Percentiles rank a stretch among this genome's conserved stretches.
Conservation (phyloP, 2,329 filamentous ascomycete species). For the Raffaelea ambrosiae region DNA sequence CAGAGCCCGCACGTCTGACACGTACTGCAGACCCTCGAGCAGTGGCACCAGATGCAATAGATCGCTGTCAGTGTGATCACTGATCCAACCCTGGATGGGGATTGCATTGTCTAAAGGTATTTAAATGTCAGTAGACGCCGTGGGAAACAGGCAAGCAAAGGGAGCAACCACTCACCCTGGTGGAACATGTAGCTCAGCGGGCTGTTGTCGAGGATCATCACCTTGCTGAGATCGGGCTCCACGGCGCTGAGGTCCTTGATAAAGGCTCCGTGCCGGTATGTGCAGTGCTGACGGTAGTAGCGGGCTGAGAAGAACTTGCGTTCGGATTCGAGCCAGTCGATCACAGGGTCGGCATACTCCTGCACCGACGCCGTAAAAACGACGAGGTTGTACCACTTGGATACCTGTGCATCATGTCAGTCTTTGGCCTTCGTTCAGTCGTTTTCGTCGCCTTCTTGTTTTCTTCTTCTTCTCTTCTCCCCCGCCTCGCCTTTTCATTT, state of each 20-base stretch:
- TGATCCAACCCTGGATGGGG: conserved; percentile 98
- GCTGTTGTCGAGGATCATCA: conserved; percentile 98
- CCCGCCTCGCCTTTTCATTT: neutral
- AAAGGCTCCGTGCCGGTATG: conserved; percentile 87
- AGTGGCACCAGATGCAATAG: conserved; percentile 86
- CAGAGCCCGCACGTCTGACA: conserved; percentile 87
- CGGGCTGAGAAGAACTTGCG: conserved; percentile 90
- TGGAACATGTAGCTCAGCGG: conserved; percentile 98
- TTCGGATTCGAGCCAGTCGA: conserved; percentile 96
- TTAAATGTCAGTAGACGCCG: conserved; percentile 7
- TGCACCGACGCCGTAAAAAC: conserved; percentile 96
- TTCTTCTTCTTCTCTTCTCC: neutral
- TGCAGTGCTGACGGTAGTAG: conserved; percentile 97
- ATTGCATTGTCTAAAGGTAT: conserved; percentile 82
- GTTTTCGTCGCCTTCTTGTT: neutral
- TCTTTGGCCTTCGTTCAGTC: neutral
- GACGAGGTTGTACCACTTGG: conserved; percentile 97
- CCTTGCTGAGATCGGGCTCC: conserved; percentile 92
- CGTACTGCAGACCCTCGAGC: conserved; percentile 90
- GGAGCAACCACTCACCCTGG: conserved; percentile 59
- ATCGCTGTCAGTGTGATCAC: conserved; percentile 93
- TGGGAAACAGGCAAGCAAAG: conserved; percentile 3
- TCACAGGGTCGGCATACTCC: conserved; percentile 96
- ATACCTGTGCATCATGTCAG: conserved; percentile 46
- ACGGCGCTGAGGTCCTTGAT: conserved; percentile 97